These are phyloP conservation scores for Microbotryum saponariae DNA, from an alignment of 1,284 basidiomycete species.

Conservation along the genomic window DNA sequence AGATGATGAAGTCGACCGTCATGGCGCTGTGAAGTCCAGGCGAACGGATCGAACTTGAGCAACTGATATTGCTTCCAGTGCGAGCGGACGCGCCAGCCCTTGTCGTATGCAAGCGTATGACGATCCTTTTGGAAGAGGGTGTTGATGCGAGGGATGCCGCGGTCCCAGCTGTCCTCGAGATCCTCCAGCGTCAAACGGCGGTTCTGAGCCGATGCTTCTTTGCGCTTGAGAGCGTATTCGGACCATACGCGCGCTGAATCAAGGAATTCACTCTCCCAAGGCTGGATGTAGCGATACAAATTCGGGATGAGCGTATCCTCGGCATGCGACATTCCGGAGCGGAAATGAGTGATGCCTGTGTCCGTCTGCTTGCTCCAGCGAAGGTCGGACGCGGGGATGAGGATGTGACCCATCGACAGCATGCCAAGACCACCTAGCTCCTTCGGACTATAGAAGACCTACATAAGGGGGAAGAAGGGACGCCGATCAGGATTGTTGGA, in stretches of 20 bases:
- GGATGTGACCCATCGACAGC: slow-evolving; percentile 98
- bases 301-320: slow-evolving; percentile 91
- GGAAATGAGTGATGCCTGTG: slow-evolving; percentile 53
- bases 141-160: slow-evolving; percentile 95
- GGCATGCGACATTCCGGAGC: slow-evolving; percentile 41
- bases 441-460: slow-evolving; percentile 46
- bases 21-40: slow-evolving; percentile 97
- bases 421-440: slow-evolving; percentile 96
- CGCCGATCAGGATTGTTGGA: slow-evolving; percentile 38
- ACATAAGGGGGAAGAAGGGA: slow-evolving; percentile 96
- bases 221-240: slow-evolving; percentile 98
- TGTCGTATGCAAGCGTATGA: slow-evolving; percentile 68
- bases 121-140: slow-evolving; percentile 93
- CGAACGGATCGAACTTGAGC: slow-evolving; percentile 86
- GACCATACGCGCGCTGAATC: slow-evolving; percentile 99
- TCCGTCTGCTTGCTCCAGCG: slow-evolving; percentile 99
- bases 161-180: slow-evolving; percentile 51
- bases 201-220: slow-evolving; percentile 97
- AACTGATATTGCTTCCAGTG: slow-evolving; percentile 98
- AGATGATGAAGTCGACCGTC: slow-evolving; percentile 98
- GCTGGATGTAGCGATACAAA: slow-evolving; percentile 94
- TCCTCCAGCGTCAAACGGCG: slow-evolving; percentile 52
- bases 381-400: slow-evolving; percentile 94
- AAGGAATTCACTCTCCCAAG: slow-evolving; percentile 98
- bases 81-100: slow-evolving; percentile 64